Evolutionary conservation across 148 eudicot species (phyloP).

Genomic region (Vaccinium myrtillus): DNA sequence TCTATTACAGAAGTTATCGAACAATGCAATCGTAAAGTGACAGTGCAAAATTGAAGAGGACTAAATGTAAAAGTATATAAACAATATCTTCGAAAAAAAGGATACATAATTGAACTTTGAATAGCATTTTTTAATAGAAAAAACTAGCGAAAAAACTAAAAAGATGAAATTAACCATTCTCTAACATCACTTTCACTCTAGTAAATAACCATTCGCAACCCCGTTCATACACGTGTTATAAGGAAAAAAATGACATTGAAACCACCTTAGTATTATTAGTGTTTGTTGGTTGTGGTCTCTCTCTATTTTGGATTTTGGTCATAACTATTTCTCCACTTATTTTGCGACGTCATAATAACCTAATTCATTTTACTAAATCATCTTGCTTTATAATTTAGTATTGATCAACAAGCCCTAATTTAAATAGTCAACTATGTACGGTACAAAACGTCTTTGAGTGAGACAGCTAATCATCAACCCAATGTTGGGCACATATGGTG

Average conservation of each 20-base stretch:
- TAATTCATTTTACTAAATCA: background rate
- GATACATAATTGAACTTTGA: background rate
- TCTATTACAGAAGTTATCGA: background rate
- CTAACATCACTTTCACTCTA: background rate
- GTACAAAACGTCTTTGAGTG: background rate
- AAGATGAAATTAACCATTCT: background rate
- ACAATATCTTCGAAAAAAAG: background rate
- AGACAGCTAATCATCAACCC: background rate
- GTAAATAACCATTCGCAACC: no score
- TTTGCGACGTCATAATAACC: background rate
- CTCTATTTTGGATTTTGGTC: background rate
- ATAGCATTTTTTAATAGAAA: background rate
- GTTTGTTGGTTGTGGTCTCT: background rate
- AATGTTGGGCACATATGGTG: background rate
- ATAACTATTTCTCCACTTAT: background rate
- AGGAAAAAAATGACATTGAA: background rate
- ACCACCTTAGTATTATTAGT: background rate
- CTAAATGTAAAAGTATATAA: background rate
- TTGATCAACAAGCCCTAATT: background rate
- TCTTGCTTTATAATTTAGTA: background rate
- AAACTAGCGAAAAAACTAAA: background rate
- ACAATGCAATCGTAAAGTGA: background rate
- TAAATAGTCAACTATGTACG: background rate
- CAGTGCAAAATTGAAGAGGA: background rate
- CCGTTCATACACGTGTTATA: background rate